Percentiles rank a stretch among this genome's conserved stretches.
Conservation (phyloP, 495 filamentous ascomycete species). For the Emericellopsis terricola region DNA sequence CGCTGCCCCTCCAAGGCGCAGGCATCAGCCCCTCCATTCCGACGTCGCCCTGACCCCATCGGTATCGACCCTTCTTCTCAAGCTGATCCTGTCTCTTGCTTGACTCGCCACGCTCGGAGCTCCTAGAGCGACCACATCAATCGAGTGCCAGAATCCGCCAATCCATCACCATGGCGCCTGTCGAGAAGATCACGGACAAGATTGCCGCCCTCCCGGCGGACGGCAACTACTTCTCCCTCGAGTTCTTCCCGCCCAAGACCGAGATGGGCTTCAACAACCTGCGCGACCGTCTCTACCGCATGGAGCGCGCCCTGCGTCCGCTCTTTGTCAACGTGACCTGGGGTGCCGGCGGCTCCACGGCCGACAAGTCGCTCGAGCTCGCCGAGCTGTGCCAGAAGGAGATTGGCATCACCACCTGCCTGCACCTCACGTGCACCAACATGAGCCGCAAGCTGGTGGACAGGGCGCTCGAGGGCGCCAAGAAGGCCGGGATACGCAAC, state of each 20-base stretch:
- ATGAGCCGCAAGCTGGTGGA: conserved; percentile 81
- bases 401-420: conserved; percentile 79
- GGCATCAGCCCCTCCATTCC: too few relatives aligned
- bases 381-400: conserved; percentile 91
- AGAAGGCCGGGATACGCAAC: conserved; percentile 82
- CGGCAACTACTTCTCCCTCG: conserved; percentile 81
- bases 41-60: too few relatives aligned
- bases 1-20: too few relatives aligned
- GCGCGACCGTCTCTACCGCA: conserved; percentile 81
- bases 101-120: too few relatives aligned
- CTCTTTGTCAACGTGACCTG: conserved; percentile 96
- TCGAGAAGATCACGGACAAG: conserved; percentile 95
- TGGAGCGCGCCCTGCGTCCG: conserved; percentile 76
- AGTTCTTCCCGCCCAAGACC: conserved; percentile 98
- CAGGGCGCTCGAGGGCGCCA: conserved; percentile 77
- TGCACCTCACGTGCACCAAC: conserved; percentile 95
- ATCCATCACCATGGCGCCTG: conserved; percentile 9
- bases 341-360: conserved; percentile 90
- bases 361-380: conserved; percentile 75
- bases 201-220: conserved; percentile 74
- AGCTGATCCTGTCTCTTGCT: too few relatives aligned
- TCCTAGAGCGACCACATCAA: neutral
- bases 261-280: conserved; percentile 86
- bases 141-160: neutral
- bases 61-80: too few relatives aligned